These are phyloP conservation scores for Nannochloropsis oceanica DNA, from an alignment of 108 stramenopile genomes.

Conservation along the genomic window DNA sequence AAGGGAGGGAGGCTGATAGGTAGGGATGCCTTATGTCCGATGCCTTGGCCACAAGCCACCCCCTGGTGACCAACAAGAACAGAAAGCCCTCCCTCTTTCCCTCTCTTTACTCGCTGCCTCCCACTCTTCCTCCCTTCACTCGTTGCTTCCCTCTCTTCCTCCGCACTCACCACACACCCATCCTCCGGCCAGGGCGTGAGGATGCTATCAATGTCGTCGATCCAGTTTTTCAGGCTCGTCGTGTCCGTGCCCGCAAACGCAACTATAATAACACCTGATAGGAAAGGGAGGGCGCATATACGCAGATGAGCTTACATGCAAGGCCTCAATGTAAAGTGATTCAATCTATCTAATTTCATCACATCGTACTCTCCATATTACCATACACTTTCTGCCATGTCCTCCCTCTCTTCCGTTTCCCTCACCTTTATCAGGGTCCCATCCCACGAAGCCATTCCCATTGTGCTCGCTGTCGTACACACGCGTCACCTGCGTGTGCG, in stretches of 20 bases:
- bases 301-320: no score
- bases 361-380: no score
- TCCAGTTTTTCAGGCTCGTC: constrained; percentile 1
- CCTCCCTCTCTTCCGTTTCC: no score
- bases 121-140: neutral
- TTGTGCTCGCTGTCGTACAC: neutral
- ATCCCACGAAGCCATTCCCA: neutral
- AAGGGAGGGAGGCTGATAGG: neutral
- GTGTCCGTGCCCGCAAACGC: neutral
- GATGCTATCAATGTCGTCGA: constrained; percentile 4
- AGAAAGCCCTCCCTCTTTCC: neutral
- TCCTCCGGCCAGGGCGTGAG: neutral
- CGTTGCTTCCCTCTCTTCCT: neutral
- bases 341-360: no score
- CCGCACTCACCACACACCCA: neutral
- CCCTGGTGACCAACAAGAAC: no score
- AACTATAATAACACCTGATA: neutral
- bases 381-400: no score
- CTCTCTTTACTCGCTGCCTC: neutral
- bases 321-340: no score
- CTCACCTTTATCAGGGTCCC: neutral
- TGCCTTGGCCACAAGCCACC: no score
- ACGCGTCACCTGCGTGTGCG: neutral
- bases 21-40: neutral
- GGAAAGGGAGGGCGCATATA: no score